Evolutionary conservation across 257 asterid genomes (phyloP).

Genomic region (Gardenia jasminoides): DNA sequence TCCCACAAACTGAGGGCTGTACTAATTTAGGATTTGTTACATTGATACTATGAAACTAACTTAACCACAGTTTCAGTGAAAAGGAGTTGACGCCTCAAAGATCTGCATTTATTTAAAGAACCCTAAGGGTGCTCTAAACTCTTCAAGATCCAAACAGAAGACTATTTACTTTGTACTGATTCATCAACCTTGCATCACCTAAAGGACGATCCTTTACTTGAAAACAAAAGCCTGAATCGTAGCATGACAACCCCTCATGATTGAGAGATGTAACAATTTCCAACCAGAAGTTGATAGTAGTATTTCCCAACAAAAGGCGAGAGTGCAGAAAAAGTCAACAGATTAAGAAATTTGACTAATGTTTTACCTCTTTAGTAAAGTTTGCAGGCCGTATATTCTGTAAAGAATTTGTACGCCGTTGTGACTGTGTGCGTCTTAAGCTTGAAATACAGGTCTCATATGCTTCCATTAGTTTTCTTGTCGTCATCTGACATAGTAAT

Average conservation of each 20-base stretch:
- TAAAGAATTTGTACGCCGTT: conserved; percentile 64
- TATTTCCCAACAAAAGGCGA: not conserved
- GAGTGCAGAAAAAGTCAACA: not conserved
- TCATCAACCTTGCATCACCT: not conserved
- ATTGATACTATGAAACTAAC: not conserved
- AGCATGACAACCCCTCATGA: not conserved
- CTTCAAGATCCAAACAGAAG: not conserved
- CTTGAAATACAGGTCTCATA: conserved; percentile 61
- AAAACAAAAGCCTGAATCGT: not conserved
- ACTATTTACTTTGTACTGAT: not conserved
- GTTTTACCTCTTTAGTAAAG: conserved; percentile 78
- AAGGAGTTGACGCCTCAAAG: not conserved
- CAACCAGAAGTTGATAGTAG: not conserved
- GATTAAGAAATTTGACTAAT: not conserved
- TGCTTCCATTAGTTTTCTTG: conserved; percentile 59
- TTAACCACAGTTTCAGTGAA: not conserved
- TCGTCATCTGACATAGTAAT: conserved; percentile 53
- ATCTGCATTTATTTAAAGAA: not conserved
- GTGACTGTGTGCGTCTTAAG: conserved; percentile 56
- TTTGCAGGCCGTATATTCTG: conserved; percentile 73
- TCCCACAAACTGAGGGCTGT: not conserved
- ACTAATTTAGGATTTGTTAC: not conserved
- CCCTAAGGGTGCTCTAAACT: not conserved
- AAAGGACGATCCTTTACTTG: not conserved
- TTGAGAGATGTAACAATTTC: not conserved